These are phyloP conservation scores for Penicillium canariense DNA, from an alignment of 495 filamentous ascomycete species.

Conservation along the genomic window DNA sequence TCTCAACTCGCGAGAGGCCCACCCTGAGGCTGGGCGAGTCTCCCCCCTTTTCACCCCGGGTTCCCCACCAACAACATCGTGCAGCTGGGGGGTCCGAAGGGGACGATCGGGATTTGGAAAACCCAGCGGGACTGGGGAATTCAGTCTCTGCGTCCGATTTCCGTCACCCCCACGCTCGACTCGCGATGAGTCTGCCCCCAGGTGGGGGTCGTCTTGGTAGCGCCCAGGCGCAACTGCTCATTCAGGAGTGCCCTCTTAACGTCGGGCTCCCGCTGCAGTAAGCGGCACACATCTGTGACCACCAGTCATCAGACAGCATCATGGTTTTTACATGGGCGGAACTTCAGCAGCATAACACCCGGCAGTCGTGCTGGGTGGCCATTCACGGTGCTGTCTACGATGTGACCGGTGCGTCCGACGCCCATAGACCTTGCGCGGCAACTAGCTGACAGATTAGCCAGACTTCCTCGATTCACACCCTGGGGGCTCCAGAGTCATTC, in stretches of 20 bases:
- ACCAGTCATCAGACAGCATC: neutral
- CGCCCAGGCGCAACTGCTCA: neutral
- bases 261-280: neutral
- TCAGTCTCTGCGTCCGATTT: neutral
- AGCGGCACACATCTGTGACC: neutral
- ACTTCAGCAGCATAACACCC: slow-evolving; percentile 63
- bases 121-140: neutral
- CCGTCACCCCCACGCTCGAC: neutral
- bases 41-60: neutral
- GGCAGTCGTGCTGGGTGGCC: slow-evolving; percentile 76
- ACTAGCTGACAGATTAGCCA: neutral
- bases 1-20: neutral
- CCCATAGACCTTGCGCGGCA: neutral
- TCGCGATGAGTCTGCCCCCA: neutral
- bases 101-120: neutral
- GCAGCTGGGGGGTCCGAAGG: neutral
- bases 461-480: slow-evolving; percentile 61
- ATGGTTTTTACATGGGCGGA: slow-evolving; percentile 43
- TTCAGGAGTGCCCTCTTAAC: neutral
- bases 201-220: neutral
- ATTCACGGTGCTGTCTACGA: slow-evolving; percentile 76
- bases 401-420: slow-evolving; percentile 57
- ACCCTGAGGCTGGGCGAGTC: neutral
- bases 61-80: neutral
- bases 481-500: slow-evolving; percentile 73